phyloP scores from a whole-genome alignment of 2,329 filamentous ascomycete genomes.

The Claviceps humidiphila region DNA sequence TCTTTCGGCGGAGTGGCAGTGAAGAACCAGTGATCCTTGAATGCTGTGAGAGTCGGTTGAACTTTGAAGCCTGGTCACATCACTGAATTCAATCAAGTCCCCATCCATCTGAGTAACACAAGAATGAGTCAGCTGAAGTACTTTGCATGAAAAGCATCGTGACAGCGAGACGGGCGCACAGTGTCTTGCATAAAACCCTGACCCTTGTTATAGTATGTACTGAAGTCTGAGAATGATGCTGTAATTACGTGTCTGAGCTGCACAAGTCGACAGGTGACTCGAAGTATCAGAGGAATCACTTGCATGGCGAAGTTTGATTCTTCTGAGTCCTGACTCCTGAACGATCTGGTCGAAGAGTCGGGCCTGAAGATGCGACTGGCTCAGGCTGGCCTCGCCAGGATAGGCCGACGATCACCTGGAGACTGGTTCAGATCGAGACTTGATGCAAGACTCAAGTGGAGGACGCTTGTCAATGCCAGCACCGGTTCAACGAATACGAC shows the following conservation, averaged over 20 bases:
- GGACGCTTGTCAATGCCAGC: slow-evolving; percentile 1
- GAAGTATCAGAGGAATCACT: neutral
- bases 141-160: neutral
- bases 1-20: neutral
- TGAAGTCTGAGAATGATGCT: neutral
- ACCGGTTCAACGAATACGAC: neutral
- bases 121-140: neutral
- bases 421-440: slow-evolving; percentile 13
- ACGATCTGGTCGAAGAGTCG: neutral
- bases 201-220: neutral
- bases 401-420: slow-evolving; percentile 13
- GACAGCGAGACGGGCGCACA: neutral
- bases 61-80: neutral
- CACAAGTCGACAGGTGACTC: neutral
- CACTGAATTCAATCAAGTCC: neutral
- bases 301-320: neutral
- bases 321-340: neutral
- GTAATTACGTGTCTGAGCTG: neutral
- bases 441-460: neutral
- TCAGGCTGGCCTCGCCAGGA: slow-evolving; percentile 15
- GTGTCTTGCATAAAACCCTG: neutral
- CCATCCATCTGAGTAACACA: neutral
- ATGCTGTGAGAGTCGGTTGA: neutral
- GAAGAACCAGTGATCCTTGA: neutral
- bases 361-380: slow-evolving; percentile 21